Conservation (phyloP, 2,329 filamentous ascomycete genomes). For the Botrytis squamosa region DNA sequence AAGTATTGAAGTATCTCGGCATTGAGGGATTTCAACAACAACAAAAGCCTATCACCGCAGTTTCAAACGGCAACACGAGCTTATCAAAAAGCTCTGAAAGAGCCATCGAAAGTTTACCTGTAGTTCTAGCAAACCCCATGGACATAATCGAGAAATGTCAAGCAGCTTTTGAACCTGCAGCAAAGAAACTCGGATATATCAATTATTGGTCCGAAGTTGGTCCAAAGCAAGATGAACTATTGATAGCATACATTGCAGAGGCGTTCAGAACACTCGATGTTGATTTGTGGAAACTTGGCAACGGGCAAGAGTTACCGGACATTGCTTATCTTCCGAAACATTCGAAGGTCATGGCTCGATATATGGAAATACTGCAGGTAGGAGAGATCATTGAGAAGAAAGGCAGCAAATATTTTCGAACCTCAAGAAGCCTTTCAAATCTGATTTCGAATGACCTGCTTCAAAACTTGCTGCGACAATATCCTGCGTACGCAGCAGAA, state of each 20-base stretch:
- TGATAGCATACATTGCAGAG: conserved; percentile 35
- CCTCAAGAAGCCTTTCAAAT: not conserved
- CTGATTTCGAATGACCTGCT: not conserved
- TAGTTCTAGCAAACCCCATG: conserved; percentile 1
- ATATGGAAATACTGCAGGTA: conserved; percentile 36
- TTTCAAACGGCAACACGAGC: not conserved
- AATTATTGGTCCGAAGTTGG: conserved; percentile 5
- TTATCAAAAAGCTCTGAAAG: too few species aligned
- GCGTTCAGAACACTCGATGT: conserved; percentile 38
- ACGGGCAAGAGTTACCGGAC: conserved; percentile 28
- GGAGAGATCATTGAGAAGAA: conserved; percentile 24
- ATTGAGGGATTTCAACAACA: not conserved
- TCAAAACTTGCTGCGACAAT: conserved; percentile 31
- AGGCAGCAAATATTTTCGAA: conserved; percentile 20
- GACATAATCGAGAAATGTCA: not conserved
- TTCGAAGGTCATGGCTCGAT: conserved; percentile 30
- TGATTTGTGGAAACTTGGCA: conserved; percentile 25
- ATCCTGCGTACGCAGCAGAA: conserved; percentile 38
- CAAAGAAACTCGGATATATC: conserved; percentile 1
- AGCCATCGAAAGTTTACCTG: not conserved
- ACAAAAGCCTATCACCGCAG: not conserved
- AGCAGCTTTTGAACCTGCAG: not conserved
- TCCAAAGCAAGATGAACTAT: conserved; percentile 4
- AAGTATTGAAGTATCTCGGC: not conserved
- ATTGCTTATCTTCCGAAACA: conserved; percentile 33